Evolutionary conservation across 495 filamentous ascomycete species (phyloP), one percentile per base, ranked within the genome.

Genomic region (Tuber melanosporum): DNA sequence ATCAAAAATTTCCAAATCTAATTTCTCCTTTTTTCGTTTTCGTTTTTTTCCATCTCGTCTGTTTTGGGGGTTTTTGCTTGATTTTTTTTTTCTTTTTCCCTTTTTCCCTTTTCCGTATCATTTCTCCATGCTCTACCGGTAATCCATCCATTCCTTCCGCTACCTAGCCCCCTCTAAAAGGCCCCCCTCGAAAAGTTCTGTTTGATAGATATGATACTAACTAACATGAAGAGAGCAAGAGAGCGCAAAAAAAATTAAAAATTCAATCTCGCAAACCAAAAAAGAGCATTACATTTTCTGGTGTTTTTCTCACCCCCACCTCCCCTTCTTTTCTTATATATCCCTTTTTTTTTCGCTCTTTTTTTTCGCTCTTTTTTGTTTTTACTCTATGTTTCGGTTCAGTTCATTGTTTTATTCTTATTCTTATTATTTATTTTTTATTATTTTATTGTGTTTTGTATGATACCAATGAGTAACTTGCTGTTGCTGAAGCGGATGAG

Each of bases 361-460:
- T 26, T 69, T 71, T 71, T 74, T 75, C 49, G 14, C 69, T 32
- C 57, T 46, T 71, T 26, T 69, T 71, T 73, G 79, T 41, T 71
- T 71, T 75, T 82, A 41, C 71, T 73, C 47, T 71, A 45, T 70
- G 74, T 83, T 45, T 52, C 42, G 6, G 9, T 8, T 43, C 42
- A 10, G 42, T 43, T 70, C 20, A 47, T 74, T 78, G 72, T 72
- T 71, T 75, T 14, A 72, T 52, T 70, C 79, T 71, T 62, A 14
- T 73, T 72, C 70, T 76, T 70, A 14, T 74, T 70, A 70, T 76
- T 75, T 45, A 41, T 79, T 75, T 78, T 44, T 77, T 78, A 47
- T 71, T 76, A 52, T 3, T 26, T 42, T 45, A 74, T 73, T 57
- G 52, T 73, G 46, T 73, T 66, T 75, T 78, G 72, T 62, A 77